phyloP scores from a whole-genome alignment of 2,329 filamentous ascomycete species.

The Fusarium guadeloupense region DNA sequence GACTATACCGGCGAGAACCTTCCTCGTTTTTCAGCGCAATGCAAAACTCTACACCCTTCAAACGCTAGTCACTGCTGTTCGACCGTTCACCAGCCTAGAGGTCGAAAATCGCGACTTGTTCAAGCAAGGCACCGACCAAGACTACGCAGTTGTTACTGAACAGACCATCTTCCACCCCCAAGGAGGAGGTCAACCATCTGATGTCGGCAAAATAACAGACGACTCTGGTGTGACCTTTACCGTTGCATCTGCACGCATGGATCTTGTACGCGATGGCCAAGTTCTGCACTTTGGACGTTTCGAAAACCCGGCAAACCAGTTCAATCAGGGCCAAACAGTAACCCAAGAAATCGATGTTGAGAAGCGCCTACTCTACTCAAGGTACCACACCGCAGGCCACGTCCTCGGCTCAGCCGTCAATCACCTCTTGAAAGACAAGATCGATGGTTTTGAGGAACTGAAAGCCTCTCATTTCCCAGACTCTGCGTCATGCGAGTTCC shows the following conservation, averaged over 20 bases:
- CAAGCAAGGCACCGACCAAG: slow-evolving; percentile 61
- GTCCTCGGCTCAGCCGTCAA: slow-evolving; percentile 75
- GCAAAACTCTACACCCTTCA: slow-evolving; percentile 54
- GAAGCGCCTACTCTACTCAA: slow-evolving; percentile 70
- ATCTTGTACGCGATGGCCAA: slow-evolving; percentile 57
- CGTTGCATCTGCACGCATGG: slow-evolving; percentile 67
- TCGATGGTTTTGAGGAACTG: slow-evolving; percentile 68
- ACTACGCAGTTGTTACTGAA: slow-evolving; percentile 68
- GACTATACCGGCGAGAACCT: slow-evolving; percentile 31
- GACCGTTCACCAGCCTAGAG: slow-evolving; percentile 60
- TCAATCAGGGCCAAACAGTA: slow-evolving; percentile 56
- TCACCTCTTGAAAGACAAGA: slow-evolving; percentile 60
- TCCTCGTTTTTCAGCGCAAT: slow-evolving; percentile 56
- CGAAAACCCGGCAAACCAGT: slow-evolving; percentile 40
- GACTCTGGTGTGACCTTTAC: slow-evolving; percentile 51
- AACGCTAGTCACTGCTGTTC: slow-evolving; percentile 57
- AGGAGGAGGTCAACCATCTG: slow-evolving; percentile 77
- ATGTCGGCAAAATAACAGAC: slow-evolving; percentile 66
- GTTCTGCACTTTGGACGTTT: slow-evolving; percentile 75
- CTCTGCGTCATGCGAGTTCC: slow-evolving; percentile 73
- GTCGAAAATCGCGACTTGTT: slow-evolving; percentile 64
- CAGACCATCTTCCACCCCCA: slow-evolving; percentile 80
- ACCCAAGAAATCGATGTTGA: slow-evolving; percentile 67
- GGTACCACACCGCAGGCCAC: slow-evolving; percentile 78
- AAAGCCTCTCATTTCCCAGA: slow-evolving; percentile 79